Conservation (phyloP, 345 rosid genomes). For the Gossypium stocksii region DNA sequence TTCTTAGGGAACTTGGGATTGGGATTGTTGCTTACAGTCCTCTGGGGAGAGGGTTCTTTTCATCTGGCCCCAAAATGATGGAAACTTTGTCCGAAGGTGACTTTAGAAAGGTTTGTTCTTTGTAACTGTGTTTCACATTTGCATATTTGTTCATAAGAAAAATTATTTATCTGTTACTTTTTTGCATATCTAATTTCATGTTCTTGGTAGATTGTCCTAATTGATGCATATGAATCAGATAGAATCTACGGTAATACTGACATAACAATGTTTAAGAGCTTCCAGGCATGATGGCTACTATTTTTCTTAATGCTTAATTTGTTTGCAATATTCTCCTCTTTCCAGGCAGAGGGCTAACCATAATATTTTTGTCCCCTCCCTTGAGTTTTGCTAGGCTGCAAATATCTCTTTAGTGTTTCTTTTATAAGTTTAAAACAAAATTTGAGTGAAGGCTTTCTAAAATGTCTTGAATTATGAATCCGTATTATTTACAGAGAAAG, state of each 20-base stretch:
- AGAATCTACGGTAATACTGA: background rate
- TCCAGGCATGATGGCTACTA: background rate
- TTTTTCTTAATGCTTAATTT: background rate
- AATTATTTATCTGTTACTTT: background rate
- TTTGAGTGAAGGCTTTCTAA: background rate
- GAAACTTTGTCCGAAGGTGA: slow-evolving; percentile 39
- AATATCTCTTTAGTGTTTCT: background rate
- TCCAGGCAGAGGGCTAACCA: background rate
- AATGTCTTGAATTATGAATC: background rate
- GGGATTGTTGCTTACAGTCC: slow-evolving; percentile 70
- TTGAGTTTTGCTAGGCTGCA: background rate
- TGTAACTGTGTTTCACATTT: background rate
- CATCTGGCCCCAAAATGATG: slow-evolving; percentile 47
- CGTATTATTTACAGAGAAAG: background rate
- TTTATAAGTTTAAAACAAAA: background rate
- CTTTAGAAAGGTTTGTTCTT: slow-evolving; percentile 34
- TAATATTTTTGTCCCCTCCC: background rate
- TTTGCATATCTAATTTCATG: background rate
- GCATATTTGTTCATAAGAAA: background rate
- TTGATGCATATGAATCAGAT: background rate
- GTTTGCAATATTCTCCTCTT: background rate
- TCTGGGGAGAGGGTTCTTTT: slow-evolving; percentile 63
- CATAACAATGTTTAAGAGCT: background rate
- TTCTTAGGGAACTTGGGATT: slow-evolving; percentile 64
- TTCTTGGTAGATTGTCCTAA: background rate